Evolutionary conservation across 352 stramenopile genomes (phyloP).

Genomic region (Phytophthora capsici): DNA sequence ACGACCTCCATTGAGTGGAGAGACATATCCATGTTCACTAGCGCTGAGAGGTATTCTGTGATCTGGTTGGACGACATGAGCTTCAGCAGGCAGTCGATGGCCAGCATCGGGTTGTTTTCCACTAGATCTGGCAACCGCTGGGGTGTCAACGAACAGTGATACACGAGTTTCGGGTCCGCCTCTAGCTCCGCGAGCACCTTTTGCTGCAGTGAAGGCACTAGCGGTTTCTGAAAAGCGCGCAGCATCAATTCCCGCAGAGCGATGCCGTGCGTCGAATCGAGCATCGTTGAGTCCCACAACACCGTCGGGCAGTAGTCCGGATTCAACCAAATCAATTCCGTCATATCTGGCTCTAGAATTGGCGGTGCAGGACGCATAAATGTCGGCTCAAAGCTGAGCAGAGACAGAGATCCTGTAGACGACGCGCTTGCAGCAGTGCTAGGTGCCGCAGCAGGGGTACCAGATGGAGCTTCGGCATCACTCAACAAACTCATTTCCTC

Average conservation of each 20-base stretch:
- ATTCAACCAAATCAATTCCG: constrained; percentile 93
- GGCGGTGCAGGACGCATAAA: constrained; percentile 88
- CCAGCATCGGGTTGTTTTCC: constrained; percentile 98
- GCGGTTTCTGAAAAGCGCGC: constrained; percentile 88
- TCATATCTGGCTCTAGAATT: constrained; percentile 88
- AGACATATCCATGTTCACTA: constrained; percentile 99
- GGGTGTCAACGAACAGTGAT: constrained; percentile 93
- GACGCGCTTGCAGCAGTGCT: constrained; percentile 33
- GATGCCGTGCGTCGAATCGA: constrained; percentile 85
- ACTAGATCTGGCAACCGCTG: constrained; percentile 96
- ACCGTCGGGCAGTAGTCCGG: constrained; percentile 91
- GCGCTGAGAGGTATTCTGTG: constrained; percentile 96
- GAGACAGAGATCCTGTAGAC: constrained; percentile 62
- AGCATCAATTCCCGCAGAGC: constrained; percentile 91
- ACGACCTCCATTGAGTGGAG: constrained; percentile 99
- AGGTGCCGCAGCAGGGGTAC: constrained; percentile 29
- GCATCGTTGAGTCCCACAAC: constrained; percentile 92
- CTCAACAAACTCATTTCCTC: constrained; percentile 75
- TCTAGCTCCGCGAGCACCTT: constrained; percentile 91
- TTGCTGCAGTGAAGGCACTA: constrained; percentile 90
- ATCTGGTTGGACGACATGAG: constrained; percentile 91
- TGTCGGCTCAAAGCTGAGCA: constrained; percentile 88
- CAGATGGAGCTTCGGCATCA: constrained; percentile 30
- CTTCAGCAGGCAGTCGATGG: constrained; percentile 96
- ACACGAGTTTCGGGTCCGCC: constrained; percentile 89